phyloP scores from a whole-genome alignment of 1,284 basidiomycete genomes.

The Pascua sp. region DNA sequence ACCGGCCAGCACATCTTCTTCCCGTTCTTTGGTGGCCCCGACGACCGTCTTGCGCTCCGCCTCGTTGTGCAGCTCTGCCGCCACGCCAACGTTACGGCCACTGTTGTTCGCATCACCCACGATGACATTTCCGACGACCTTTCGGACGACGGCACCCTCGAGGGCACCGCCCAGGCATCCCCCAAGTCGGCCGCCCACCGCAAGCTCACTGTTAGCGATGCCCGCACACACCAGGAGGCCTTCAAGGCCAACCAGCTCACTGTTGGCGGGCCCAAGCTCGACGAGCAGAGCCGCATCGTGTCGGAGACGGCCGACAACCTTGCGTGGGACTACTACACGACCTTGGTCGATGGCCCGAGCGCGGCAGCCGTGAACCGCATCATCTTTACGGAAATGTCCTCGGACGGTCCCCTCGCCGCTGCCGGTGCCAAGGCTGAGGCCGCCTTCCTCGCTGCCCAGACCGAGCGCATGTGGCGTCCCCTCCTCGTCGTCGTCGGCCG shows the following conservation, averaged over 20 bases:
- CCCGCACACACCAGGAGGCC: constrained; percentile 42
- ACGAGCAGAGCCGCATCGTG: constrained; percentile 33
- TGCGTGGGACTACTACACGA: constrained; percentile 46
- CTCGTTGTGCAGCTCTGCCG: constrained; percentile 74
- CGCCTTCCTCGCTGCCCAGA: constrained; percentile 52
- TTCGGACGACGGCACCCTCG: constrained; percentile 49
- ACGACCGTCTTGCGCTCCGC: constrained; percentile 77
- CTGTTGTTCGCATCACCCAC: constrained; percentile 60
- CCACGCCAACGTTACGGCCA: constrained; percentile 62
- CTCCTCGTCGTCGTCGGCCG: constrained; percentile 66
- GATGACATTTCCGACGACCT: constrained; percentile 30
- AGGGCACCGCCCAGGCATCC: constrained; percentile 16
- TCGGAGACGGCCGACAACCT: constrained; percentile 52
- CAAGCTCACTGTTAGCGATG: constrained; percentile 24
- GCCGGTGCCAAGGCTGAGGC: constrained; percentile 56
- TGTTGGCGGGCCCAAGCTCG: constrained; percentile 29
- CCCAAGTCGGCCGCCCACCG: not conserved
- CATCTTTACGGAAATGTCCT: constrained; percentile 28
- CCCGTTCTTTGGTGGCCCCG: constrained; percentile 87
- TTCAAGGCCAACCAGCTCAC: constrained; percentile 44
- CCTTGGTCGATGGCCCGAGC: constrained; percentile 12
- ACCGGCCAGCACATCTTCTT: constrained; percentile 67
- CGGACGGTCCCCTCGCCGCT: constrained; percentile 46
- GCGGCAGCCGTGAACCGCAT: constrained; percentile 27
- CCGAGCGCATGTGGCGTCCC: constrained; percentile 54